Evolutionary conservation across 164 flowering plant genomes (phyloP).

Genomic region (Protea cynaroides): DNA sequence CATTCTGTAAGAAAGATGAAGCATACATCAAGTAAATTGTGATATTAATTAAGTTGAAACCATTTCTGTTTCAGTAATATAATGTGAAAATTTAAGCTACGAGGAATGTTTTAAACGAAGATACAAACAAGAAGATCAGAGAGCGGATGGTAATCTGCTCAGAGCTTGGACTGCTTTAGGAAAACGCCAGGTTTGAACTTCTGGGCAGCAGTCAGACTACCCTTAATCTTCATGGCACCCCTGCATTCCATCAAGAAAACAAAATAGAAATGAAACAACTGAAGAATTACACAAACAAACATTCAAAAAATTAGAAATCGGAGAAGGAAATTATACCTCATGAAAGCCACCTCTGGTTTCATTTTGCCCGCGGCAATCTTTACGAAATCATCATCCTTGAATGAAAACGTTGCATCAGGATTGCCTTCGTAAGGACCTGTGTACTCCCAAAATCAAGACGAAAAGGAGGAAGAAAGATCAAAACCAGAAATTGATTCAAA

Average conservation of each 20-base stretch:
- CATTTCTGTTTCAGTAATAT: neutral
- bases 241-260: conserved; percentile 32
- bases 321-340: conserved; percentile 47
- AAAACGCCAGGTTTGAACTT: conserved; percentile 95
- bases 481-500: neutral
- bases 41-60: neutral
- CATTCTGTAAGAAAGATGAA: neutral
- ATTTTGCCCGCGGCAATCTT: conserved; percentile 85
- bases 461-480: neutral
- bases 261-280: neutral
- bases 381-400: conserved; percentile 84
- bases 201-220: conserved; percentile 91
- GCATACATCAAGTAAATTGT: neutral
- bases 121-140: neutral
- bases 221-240: conserved; percentile 91
- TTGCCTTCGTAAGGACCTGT: conserved; percentile 95
- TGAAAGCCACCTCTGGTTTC: conserved; percentile 95
- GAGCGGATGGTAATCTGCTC: conserved; percentile 14
- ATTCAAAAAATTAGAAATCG: neutral
- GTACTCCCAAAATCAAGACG: conserved; percentile 5
- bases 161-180: conserved; percentile 95
- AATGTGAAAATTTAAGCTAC: neutral
- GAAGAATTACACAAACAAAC: neutral
- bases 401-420: conserved; percentile 91
- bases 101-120: neutral